Evolutionary conservation across 768 basidiomycete genomes (phyloP).

Genomic region (Hebeloma cylindrosporum): DNA sequence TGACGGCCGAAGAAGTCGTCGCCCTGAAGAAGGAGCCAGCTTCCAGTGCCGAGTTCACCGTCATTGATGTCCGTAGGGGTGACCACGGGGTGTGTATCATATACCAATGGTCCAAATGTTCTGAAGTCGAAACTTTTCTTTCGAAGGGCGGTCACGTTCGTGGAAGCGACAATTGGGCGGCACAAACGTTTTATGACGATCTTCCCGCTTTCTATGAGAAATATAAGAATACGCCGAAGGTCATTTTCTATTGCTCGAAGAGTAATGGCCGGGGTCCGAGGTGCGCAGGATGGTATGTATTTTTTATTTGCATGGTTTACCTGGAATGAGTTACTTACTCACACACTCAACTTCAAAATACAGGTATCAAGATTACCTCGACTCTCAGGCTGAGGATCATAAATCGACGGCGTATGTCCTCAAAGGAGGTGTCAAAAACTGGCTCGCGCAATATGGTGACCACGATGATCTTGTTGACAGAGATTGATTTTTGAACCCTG

Average conservation of each 20-base stretch:
- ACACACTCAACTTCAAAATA: too few species aligned
- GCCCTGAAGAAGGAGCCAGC: conserved; percentile 26
- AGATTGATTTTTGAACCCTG: too few species aligned
- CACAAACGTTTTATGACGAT: conserved; percentile 51
- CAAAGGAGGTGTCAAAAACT: conserved; percentile 10
- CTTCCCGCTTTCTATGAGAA: conserved; percentile 41
- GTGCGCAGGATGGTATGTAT: conserved; percentile 52
- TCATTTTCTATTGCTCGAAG: conserved; percentile 57
- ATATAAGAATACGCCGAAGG: conserved; percentile 37
- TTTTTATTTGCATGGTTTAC: conserved; percentile 50
- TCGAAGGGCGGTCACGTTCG: conserved; percentile 55
- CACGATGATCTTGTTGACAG: conserved; percentile 7
- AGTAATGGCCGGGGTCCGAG: conserved; percentile 53
- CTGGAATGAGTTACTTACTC: too few species aligned
- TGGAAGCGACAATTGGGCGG: conserved; percentile 48
- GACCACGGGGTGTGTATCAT: conserved; percentile 42
- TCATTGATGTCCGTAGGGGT: conserved; percentile 51
- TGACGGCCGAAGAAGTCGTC: conserved; percentile 41
- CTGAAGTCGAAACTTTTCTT: background rate
- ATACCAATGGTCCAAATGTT: background rate
- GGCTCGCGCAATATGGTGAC: conserved; percentile 2
- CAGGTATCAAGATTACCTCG: conserved; percentile 14
- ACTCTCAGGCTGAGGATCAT: conserved; percentile 4
- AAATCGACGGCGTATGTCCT: conserved; percentile 7
- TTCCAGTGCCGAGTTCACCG: conserved; percentile 29